Conservation (phyloP, 1,284 basidiomycete species). For the Cryptococcus sp. region DNA sequence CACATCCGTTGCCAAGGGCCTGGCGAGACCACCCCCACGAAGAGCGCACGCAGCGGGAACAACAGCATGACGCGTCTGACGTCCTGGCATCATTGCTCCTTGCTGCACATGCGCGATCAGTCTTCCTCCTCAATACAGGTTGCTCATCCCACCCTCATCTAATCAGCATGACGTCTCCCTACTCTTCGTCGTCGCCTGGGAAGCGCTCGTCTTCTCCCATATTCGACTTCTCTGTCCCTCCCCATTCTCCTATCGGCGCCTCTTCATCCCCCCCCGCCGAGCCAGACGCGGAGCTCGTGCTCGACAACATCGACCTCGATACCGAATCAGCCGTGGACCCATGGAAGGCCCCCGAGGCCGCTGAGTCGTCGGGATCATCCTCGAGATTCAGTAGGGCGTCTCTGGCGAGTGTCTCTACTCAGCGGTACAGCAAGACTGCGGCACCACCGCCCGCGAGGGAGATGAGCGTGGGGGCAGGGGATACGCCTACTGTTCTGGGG, state of each 20-base stretch:
- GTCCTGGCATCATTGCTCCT: no score
- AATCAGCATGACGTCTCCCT: slow-evolving; percentile 2
- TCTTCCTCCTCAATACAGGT: no score
- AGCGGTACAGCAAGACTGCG: slow-evolving; percentile 4
- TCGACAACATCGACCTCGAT: slow-evolving; percentile 15
- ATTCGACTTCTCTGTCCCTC: slow-evolving; percentile 8
- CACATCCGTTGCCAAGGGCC: no score
- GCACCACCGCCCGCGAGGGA: slow-evolving; percentile 3
- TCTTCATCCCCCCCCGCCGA: not conserved
- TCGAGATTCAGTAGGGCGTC: slow-evolving; percentile 5
- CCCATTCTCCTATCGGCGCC: not conserved
- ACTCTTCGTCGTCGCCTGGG: not conserved
- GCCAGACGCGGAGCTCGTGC: not conserved
- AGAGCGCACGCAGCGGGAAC: no score
- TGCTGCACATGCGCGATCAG: no score
- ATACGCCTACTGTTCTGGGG: slow-evolving; percentile 57
- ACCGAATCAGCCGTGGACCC: slow-evolving; percentile 8
- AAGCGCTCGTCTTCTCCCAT: slow-evolving; percentile 4
- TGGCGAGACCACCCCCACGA: no score
- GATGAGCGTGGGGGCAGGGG: slow-evolving; percentile 5
- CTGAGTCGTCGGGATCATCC: not conserved
- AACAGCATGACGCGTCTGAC: no score
- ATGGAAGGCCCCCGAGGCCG: slow-evolving; percentile 6
- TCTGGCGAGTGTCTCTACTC: slow-evolving; percentile 4
- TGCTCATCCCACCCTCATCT: not conserved